Percentiles rank a stretch among this genome's conserved stretches.
Conservation (phyloP, 73 alveolate species). For the Tetrahymena elliotti region DNA sequence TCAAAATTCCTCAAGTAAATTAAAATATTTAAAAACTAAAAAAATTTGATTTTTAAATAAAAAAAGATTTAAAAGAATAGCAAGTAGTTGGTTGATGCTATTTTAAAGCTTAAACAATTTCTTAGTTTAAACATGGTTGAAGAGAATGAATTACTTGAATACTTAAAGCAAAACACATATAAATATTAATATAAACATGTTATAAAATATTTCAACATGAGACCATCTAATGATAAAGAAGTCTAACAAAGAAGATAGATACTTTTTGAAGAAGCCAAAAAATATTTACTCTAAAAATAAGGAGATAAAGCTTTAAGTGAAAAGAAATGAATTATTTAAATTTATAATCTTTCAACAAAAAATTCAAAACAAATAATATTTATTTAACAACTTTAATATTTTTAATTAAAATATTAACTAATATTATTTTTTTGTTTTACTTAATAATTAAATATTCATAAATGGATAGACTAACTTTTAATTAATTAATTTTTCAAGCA, state of each 20-base stretch:
- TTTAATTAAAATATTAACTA: too few relatives aligned
- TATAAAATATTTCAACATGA: background rate
- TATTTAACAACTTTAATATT: too few relatives aligned
- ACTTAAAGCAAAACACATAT: background rate
- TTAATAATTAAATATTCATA: too few relatives aligned
- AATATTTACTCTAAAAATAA: background rate
- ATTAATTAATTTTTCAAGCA: too few relatives aligned
- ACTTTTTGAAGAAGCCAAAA: background rate
- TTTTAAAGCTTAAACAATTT: background rate
- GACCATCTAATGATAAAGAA: background rate
- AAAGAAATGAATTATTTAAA: background rate
- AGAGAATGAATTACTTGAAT: background rate
- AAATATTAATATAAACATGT: background rate
- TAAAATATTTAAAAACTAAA: background rate
- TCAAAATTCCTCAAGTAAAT: background rate
- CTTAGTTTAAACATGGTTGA: background rate
- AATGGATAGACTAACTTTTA: too few relatives aligned
- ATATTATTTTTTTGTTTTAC: too few relatives aligned
- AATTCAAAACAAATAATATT: too few relatives aligned
- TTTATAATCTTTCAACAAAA: too few relatives aligned
- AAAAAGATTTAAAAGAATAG: background rate
- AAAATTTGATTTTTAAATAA: background rate
- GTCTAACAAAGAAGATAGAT: background rate
- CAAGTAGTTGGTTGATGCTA: background rate
- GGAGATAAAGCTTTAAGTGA: background rate